Evolutionary conservation across 345 rosid genomes (phyloP).

Genomic region (Populus pruinosa): DNA sequence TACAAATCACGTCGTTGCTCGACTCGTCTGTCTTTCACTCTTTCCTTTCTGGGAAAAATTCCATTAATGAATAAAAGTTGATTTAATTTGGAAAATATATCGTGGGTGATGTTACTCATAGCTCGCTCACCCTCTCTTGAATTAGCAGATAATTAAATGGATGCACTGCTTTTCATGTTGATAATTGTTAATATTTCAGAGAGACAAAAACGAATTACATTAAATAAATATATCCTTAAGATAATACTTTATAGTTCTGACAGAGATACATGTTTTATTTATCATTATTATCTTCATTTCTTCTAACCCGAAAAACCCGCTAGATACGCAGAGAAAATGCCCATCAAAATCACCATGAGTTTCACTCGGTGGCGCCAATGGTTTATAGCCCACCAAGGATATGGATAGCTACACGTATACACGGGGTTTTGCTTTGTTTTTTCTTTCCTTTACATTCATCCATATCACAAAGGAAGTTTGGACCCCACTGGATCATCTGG

Average conservation of each 20-base stretch:
- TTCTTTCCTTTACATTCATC: background rate
- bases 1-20: too few relatives aligned
- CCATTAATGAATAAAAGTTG: background rate
- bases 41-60: background rate
- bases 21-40: background rate
- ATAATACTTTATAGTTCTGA: too few relatives aligned
- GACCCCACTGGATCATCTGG: background rate
- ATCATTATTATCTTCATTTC: too few relatives aligned
- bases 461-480: background rate
- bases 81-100: background rate
- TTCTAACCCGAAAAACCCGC: too few relatives aligned
- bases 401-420: background rate
- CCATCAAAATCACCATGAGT: background rate
- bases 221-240: too few relatives aligned
- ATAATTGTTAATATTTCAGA: too few relatives aligned
- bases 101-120: background rate
- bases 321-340: too few relatives aligned
- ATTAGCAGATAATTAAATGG: background rate
- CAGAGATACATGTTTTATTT: too few relatives aligned
- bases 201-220: too few relatives aligned
- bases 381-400: background rate
- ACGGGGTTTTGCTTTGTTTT: too few relatives aligned
- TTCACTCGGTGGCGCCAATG: background rate
- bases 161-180: background rate
- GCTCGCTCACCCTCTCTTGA: background rate